Evolutionary conservation across 129 eudicot species (phyloP).

Genomic region (Lactuca sativa): DNA sequence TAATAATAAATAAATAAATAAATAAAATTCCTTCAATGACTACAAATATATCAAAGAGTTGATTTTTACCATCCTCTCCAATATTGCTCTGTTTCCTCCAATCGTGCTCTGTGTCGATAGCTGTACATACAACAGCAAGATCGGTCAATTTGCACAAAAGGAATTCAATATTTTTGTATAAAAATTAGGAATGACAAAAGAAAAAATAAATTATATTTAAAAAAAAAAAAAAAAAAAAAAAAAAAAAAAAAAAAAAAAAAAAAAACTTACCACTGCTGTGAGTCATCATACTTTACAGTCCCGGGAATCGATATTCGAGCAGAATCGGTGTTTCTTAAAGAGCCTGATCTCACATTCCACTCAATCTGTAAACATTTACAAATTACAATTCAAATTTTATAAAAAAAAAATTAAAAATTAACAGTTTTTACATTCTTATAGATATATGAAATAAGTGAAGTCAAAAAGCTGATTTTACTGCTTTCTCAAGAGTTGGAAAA

Average conservation of each 20-base stretch:
- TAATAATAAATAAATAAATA: too few relatives aligned
- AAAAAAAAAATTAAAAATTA: too few relatives aligned
- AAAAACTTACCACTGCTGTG: slow-evolving; percentile 67
- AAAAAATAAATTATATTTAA: neutral
- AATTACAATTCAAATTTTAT: neutral
- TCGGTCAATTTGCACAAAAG: slow-evolving; percentile 5
- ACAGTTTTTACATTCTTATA: neutral
- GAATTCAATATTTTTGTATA: neutral
- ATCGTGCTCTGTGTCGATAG: slow-evolving; percentile 69
- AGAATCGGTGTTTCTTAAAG: slow-evolving; percentile 86
- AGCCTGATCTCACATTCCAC: slow-evolving; percentile 93
- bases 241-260: too few relatives aligned
- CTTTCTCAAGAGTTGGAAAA: slow-evolving; percentile 79
- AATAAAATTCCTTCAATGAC: neutral
- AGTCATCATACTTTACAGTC: slow-evolving; percentile 73
- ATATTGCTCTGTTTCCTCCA: slow-evolving; percentile 87
- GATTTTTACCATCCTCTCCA: slow-evolving; percentile 92
- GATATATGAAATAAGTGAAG: neutral
- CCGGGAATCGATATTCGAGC: slow-evolving; percentile 94
- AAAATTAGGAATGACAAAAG: neutral
- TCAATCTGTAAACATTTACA: slow-evolving; percentile 53
- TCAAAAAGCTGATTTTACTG: slow-evolving; percentile 48
- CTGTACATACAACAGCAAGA: slow-evolving; percentile 48
- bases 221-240: too few relatives aligned
- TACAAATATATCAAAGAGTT: slow-evolving; percentile 2